Evolutionary conservation across 1,284 basidiomycete genomes (phyloP).

Genomic region (Papiliotrema nemorosa): DNA sequence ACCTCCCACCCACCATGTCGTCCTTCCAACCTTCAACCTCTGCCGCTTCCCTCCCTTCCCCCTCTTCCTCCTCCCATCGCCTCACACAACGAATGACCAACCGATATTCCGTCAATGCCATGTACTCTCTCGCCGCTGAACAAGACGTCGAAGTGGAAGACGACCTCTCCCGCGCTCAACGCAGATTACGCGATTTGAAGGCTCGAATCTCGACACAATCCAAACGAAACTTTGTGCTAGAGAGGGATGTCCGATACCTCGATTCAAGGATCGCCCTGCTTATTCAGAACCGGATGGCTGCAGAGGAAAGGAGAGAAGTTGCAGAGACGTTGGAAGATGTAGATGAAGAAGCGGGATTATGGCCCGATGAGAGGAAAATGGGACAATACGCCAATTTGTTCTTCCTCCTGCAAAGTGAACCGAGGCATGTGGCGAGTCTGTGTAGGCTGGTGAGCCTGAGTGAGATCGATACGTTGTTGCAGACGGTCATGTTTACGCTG

Average conservation of each 20-base stretch:
- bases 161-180: slow-evolving; percentile 95
- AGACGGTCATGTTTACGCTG: slow-evolving; percentile 99
- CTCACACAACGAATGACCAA: slow-evolving; percentile 83
- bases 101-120: slow-evolving; percentile 90
- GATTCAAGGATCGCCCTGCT: slow-evolving; percentile 95
- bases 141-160: slow-evolving; percentile 99
- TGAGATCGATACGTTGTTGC: slow-evolving; percentile 96
- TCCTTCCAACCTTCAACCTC: slow-evolving; percentile 4
- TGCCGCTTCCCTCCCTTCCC: slow-evolving; percentile 6
- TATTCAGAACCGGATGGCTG: slow-evolving; percentile 96
- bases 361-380: slow-evolving; percentile 87
- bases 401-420: slow-evolving; percentile 96
- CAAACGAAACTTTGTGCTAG: slow-evolving; percentile 99
- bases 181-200: slow-evolving; percentile 91
- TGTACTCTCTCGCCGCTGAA: slow-evolving; percentile 97
- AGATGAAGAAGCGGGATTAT: slow-evolving; percentile 77
- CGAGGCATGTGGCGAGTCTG: slow-evolving; percentile 90
- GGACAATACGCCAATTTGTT: slow-evolving; percentile 96
- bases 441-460: slow-evolving; percentile 94
- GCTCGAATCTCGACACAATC: slow-evolving; percentile 96
- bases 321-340: slow-evolving; percentile 92
- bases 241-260: slow-evolving; percentile 95
- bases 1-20: neutral
- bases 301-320: slow-evolving; percentile 94
- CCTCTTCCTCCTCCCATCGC: slow-evolving; percentile 25